phyloP scores from a whole-genome alignment of 495 filamentous ascomycete species.

The Filosporella fistucella region DNA sequence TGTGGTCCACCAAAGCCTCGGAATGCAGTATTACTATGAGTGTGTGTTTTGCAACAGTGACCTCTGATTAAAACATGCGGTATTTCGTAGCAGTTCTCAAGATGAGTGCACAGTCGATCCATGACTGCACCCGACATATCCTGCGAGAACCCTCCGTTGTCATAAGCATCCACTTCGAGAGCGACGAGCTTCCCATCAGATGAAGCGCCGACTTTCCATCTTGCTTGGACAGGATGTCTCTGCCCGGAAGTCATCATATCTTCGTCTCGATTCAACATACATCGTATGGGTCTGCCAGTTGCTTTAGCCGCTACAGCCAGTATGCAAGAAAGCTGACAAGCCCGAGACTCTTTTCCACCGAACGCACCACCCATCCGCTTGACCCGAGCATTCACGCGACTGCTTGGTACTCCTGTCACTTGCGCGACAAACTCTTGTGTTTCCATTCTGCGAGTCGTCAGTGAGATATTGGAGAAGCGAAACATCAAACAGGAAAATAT shows the following conservation, averaged over 20 bases:
- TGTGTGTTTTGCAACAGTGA: constrained; percentile 37
- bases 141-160: constrained; percentile 34
- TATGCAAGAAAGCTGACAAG: constrained; percentile 30
- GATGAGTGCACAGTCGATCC: constrained; percentile 34
- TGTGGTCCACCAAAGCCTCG: constrained; percentile 37
- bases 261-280: constrained; percentile 39
- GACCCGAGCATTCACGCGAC: constrained; percentile 33
- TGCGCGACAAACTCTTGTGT: constrained; percentile 36
- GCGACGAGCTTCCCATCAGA: constrained; percentile 34
- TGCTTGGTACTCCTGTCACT: constrained; percentile 36
- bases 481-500: neutral
- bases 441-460: constrained; percentile 25
- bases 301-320: constrained; percentile 38
- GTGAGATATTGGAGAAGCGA: too few species aligned
- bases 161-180: constrained; percentile 34
- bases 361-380: constrained; percentile 38
- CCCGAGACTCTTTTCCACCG: constrained; percentile 36
- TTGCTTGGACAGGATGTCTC: constrained; percentile 33
- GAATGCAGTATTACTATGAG: constrained; percentile 39
- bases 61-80: constrained; percentile 34
- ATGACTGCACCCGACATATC: constrained; percentile 37
- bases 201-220: constrained; percentile 37
- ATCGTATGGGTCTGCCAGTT: constrained; percentile 30
- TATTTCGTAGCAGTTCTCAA: constrained; percentile 35
- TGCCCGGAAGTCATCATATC: constrained; percentile 36